Evolutionary conservation across 2,329 filamentous ascomycete genomes (phyloP).

Genomic region (Clonostachys byssicola): DNA sequence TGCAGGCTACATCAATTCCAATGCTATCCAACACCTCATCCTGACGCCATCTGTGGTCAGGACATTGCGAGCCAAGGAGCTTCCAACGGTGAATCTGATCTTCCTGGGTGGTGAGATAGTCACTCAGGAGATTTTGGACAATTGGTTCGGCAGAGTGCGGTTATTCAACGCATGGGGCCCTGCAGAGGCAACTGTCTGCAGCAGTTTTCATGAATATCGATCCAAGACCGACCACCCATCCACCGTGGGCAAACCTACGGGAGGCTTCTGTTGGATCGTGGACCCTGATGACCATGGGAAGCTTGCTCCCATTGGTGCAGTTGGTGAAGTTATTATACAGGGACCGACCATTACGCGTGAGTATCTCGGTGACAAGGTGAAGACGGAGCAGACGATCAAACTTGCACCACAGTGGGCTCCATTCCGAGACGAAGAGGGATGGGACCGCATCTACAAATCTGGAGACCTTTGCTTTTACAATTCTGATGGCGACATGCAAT

Average conservation of each 20-base stretch:
- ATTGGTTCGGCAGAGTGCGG: conserved; percentile 4
- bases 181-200: conserved; percentile 3
- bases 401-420: conserved; percentile 3
- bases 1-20: neutral
- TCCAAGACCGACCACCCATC: neutral
- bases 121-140: conserved; percentile 2
- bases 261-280: conserved; percentile 6
- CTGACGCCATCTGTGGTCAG: conserved; percentile 1
- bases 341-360: conserved; percentile 36
- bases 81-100: conserved; percentile 1
- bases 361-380: conserved; percentile 33
- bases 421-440: neutral
- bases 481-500: conserved; percentile 1
- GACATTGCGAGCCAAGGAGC: neutral
- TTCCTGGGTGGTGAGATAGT: conserved; percentile 6
- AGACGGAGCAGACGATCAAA: conserved; percentile 13
- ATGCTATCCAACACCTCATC: neutral
- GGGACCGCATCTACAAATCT: conserved; percentile 1
- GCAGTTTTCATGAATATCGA: conserved; percentile 3
- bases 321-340: conserved; percentile 9
- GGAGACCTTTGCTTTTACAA: conserved; percentile 2
- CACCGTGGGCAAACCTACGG: conserved; percentile 4
- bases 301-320: conserved; percentile 5
- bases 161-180: conserved; percentile 6
- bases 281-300: conserved; percentile 3